These are phyloP conservation scores for Golubevia sp. DNA, from an alignment of 1,284 basidiomycete genomes.

Conservation along the genomic window DNA sequence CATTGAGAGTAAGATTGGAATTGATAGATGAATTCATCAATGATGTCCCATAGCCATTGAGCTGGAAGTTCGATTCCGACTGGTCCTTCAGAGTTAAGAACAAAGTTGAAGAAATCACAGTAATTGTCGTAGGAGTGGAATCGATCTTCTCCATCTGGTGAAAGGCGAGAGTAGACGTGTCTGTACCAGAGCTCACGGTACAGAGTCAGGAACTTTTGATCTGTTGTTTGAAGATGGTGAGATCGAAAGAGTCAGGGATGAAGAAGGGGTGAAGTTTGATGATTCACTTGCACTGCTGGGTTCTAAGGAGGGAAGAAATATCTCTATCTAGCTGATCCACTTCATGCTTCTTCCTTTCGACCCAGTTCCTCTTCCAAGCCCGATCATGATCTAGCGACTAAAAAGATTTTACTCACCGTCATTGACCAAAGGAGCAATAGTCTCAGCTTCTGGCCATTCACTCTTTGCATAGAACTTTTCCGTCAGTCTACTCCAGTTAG, in stretches of 20 bases:
- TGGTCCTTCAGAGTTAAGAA: conserved; percentile 89
- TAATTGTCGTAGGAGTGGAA: conserved; percentile 99
- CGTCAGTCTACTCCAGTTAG: conserved; percentile 93
- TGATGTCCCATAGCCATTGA: conserved; percentile 99
- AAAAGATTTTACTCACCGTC: conserved; percentile 81
- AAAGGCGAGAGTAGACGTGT: conserved; percentile 92
- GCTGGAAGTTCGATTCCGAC: conserved; percentile 89
- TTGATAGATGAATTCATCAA: conserved; percentile 99
- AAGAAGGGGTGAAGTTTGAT: conserved; percentile 1
- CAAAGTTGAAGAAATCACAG: conserved; percentile 96
- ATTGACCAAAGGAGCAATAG: conserved; percentile 89
- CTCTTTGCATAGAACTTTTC: conserved; percentile 91
- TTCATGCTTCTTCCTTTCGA: too few relatives aligned
- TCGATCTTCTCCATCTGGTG: conserved; percentile 93
- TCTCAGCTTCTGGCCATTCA: conserved; percentile 97
- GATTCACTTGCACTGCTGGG: too few relatives aligned
- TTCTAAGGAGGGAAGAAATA: too few relatives aligned
- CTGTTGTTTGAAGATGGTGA: conserved; percentile 15
- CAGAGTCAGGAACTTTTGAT: conserved; percentile 77
- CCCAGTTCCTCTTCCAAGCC: too few relatives aligned
- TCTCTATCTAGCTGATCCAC: too few relatives aligned
- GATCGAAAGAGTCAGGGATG: background rate
- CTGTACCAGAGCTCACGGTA: conserved; percentile 91
- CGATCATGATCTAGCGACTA: too few relatives aligned
- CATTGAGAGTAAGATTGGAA: conserved; percentile 90